Evolutionary conservation across 331 rosid species (phyloP), one percentile per base, ranked within the genome.

Genomic region (Malus hybrid): DNA sequence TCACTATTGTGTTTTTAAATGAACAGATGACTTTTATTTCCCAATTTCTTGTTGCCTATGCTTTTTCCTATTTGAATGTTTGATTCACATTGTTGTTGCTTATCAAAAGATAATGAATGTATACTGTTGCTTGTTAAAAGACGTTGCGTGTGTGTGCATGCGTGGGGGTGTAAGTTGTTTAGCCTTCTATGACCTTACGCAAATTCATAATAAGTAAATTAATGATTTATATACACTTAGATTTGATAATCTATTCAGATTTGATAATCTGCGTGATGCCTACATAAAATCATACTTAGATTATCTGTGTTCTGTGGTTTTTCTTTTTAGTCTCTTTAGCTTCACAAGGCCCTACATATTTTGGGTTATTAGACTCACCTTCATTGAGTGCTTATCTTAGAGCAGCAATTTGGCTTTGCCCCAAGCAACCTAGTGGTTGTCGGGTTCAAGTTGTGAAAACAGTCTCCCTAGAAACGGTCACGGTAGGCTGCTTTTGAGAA

Each of bases 401-500:
- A 29, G 32, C 32, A 29, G 32, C 24, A 22, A 22, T 22, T 22
- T 22, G 24, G 24, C 24, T 22, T 22, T 22, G 24, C 24, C 24
- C 24, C 24, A 22, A 22, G 24, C 24, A 22, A 22, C 24, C 24
- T 22, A 22, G 24, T 22, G 24, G 24, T 22, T 22, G 24, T 22
- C 24, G 24, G 24, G 24, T 22, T 22, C 24, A 22, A 22, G 24
- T 22, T 22, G 24, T 22, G 24, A 22, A 22, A 22, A 22, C 24
- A 22, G 24, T 22, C 24, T 22, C 24, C 24, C 24, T 22, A 22
- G 24, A 22, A 22, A 22, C 24, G 24, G 24, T 22, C 24, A 22
- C 24, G 24, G 24, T 22, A 22, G 24, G 78, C 78, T 70, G 88
- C 96, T 76, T 86, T 90, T 32, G 89, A 82, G 71, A 85, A 81